These are phyloP conservation scores for Scenedesmus sp. DNA, from an alignment of 163 green algal genomes.

Conservation along the genomic window DNA sequence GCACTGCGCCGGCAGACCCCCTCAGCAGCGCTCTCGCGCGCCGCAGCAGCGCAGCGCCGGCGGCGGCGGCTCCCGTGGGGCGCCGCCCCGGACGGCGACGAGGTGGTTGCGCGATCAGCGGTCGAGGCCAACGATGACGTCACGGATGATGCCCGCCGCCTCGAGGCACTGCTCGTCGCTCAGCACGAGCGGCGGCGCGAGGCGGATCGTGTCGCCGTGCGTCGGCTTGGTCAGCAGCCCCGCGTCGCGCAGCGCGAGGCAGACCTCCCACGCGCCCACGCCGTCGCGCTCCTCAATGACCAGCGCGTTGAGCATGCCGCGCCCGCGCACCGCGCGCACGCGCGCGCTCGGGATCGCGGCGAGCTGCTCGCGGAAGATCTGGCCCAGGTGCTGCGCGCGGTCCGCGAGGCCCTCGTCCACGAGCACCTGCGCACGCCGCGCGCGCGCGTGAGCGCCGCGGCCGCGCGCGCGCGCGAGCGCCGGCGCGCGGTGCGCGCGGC, in stretches of 20 bases:
- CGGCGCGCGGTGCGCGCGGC: too few species aligned
- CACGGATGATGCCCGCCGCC: conserved; percentile 79
- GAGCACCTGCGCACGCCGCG: conserved; percentile 70
- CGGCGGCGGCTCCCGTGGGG: too few species aligned
- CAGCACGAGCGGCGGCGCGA: conserved; percentile 88
- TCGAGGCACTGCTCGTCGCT: conserved; percentile 83
- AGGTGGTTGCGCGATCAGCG: too few species aligned
- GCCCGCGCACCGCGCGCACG: conserved; percentile 74
- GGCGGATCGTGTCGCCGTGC: conserved; percentile 86
- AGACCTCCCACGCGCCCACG: conserved; percentile 84
- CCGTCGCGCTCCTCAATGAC: conserved; percentile 76
- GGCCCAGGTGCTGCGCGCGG: conserved; percentile 76
- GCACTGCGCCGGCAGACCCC: too few species aligned
- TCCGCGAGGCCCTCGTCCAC: conserved; percentile 88
- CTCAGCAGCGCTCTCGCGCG: too few species aligned
- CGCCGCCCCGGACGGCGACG: too few species aligned
- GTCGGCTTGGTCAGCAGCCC: conserved; percentile 96
- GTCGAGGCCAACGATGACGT: conserved; percentile 68
- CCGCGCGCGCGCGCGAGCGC: too few species aligned
- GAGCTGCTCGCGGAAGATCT: conserved; percentile 74
- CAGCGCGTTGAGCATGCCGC: conserved; percentile 91
- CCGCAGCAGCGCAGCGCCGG: too few species aligned
- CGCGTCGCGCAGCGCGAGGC: conserved; percentile 78
- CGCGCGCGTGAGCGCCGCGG: too few species aligned
- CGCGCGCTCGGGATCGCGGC: conserved; percentile 55